Evolutionary conservation across 257 asterid genomes (phyloP).

Genomic region (Capsicum baccatum): DNA sequence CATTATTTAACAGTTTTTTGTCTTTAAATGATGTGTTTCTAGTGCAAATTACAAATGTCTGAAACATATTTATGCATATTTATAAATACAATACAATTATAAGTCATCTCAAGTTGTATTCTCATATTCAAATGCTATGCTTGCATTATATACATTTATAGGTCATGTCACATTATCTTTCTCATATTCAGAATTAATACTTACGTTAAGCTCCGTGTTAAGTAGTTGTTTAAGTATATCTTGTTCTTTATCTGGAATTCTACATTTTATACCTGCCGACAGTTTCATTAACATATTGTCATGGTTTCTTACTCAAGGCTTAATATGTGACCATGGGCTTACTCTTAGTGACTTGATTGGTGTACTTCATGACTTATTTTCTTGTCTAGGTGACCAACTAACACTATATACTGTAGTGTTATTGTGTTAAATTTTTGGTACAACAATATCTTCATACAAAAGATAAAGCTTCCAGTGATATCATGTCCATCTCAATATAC

Average conservation of each 20-base stretch:
- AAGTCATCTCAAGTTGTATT: not conserved
- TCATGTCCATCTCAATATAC: not conserved
- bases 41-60: too few relatives aligned
- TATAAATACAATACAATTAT: not conserved
- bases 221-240: not conserved
- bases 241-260: not conserved
- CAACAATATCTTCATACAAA: not conserved
- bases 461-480: constrained; percentile 20
- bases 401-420: not conserved
- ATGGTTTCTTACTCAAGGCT: constrained; percentile 53
- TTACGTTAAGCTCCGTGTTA: not conserved
- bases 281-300: not conserved
- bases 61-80: not conserved
- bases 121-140: not conserved
- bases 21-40: too few relatives aligned
- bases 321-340: constrained; percentile 90
- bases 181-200: not conserved
- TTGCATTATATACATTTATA: not conserved
- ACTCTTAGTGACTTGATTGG: constrained; percentile 93
- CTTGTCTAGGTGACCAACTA: constrained; percentile 69
- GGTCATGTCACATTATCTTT: not conserved
- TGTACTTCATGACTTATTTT: constrained; percentile 86
- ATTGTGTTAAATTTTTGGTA: not conserved
- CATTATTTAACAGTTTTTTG: too few relatives aligned
- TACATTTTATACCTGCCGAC: not conserved